phyloP scores from a whole-genome alignment of 108 stramenopile species.

The Chaetoceros tenuissimus region DNA sequence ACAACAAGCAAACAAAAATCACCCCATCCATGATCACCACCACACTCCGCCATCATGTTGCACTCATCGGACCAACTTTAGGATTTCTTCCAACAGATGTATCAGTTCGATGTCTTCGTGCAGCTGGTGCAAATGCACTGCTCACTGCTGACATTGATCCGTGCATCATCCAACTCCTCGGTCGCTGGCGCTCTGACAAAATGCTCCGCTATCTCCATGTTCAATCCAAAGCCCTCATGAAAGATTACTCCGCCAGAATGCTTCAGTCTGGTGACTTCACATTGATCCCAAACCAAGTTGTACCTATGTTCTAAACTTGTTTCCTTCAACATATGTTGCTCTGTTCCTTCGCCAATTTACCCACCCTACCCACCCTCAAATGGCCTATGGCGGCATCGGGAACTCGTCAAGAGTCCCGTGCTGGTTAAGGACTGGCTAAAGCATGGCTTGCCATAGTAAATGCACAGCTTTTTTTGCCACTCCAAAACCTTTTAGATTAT shows the following conservation, averaged over 20 bases:
- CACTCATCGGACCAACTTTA: constrained; percentile 2
- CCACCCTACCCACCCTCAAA: too few relatives aligned
- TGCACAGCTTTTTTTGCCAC: too few relatives aligned
- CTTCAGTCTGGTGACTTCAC: constrained; percentile 15
- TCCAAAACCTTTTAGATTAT: too few relatives aligned
- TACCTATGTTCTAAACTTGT: too few relatives aligned
- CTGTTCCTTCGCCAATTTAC: too few relatives aligned
- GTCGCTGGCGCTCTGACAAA: constrained; percentile 39
- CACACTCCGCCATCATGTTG: constrained; percentile 4
- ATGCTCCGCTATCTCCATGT: constrained; percentile 46
- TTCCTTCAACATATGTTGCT: too few relatives aligned
- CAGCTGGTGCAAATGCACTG: constrained; percentile 50
- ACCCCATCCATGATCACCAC: too few relatives aligned
- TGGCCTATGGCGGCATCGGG: too few relatives aligned
- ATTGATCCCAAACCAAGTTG: constrained; percentile 10
- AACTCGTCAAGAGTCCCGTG: too few relatives aligned
- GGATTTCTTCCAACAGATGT: constrained; percentile 23
- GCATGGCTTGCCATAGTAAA: too few relatives aligned
- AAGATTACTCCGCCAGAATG: constrained; percentile 20
- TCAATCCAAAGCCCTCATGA: constrained; percentile 23
- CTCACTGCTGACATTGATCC: constrained; percentile 29
- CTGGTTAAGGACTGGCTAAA: too few relatives aligned
- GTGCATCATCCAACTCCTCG: constrained; percentile 32
- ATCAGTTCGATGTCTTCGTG: constrained; percentile 32
- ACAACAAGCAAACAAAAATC: too few relatives aligned